Evolutionary conservation across 106 monocot species (phyloP), one percentile per base, ranked within the genome.

Genomic region (Vanilla planifolia): DNA sequence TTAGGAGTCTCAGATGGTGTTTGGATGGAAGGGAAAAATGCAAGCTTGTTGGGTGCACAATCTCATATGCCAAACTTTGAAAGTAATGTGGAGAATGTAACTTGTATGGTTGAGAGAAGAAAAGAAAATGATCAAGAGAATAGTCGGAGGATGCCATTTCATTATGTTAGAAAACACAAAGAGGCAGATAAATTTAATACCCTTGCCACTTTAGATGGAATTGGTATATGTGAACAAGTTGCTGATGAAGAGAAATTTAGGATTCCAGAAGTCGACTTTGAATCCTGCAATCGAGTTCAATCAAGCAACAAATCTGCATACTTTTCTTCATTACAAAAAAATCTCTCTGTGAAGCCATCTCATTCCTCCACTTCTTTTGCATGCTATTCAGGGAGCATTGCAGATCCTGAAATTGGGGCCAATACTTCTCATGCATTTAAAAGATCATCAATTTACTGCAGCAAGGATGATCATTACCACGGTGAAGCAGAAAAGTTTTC

Each of bases 261-360:
- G 19, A 21, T 16, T 28, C 42, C 37, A 34, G 42, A 29, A 17
- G 33, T 14, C 27, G 36, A 65, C 32, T 32, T 15, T 21, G 59
- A 23, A 25, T 7, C 41, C 51, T 51, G 33, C 27, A 33, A 33
- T 50, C 16, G 27, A 17, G 64, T 15, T 57, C 39, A 64, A 58
- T 46, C 40, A 15, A 33, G 33, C 19, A 32, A 30, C 35, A 35
- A 57, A 21, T 35, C 1, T 34, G 21, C 57, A 57, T 20, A 57
- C 35, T 57, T 34, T 36, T 57, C 57, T 57, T 33, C 57, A 29
- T 9, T 21, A 22, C 56, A 67, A 67, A 42, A 19, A 61, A 42
- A 30, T 39, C 20, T 30, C 16, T 52, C 22, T 33, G 24, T 22
- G 40, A 48, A 70, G 48, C 33, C 43, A 44, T 34, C 74, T 23